Evolutionary conservation across 2,329 filamentous ascomycete species (phyloP).

Genomic region (Cladobotryum protrusum): DNA sequence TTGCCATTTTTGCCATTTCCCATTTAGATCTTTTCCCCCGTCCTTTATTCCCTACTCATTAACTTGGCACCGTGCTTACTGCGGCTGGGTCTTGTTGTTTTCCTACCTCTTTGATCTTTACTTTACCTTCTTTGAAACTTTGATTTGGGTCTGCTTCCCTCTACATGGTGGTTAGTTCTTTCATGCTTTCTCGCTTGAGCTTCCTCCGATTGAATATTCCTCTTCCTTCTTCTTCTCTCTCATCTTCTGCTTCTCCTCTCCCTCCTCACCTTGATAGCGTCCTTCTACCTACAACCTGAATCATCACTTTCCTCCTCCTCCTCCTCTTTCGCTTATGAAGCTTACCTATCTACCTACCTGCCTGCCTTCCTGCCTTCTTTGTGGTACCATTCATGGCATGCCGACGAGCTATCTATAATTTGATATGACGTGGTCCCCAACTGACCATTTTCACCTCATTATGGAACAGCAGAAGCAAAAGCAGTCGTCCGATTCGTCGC

Average conservation of each 20-base stretch:
- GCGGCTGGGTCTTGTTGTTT: not conserved
- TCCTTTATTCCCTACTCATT: no score
- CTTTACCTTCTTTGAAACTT: not conserved
- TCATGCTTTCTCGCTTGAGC: not conserved
- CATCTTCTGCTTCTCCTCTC: constrained; percentile 6
- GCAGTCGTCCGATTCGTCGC: constrained; percentile 23
- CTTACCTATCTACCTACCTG: not conserved
- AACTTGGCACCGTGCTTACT: not conserved
- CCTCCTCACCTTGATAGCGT: constrained; percentile 3
- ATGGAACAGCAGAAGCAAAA: constrained; percentile 48
- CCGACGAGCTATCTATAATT: constrained; percentile 14
- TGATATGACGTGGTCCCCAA: constrained; percentile 21
- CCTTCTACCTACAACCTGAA: constrained; percentile 1
- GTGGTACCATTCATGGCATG: constrained; percentile 14
- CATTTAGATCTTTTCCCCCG: no score
- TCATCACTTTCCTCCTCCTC: not conserved
- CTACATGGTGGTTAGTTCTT: constrained; percentile 18
- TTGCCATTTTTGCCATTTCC: no score
- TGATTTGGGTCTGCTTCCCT: not conserved
- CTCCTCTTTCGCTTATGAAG: not conserved
- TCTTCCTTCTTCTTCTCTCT: constrained; percentile 2
- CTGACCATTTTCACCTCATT: constrained; percentile 35
- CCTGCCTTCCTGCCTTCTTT: not conserved
- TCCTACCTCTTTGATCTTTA: not conserved
- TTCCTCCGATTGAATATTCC: constrained; percentile 1